phyloP scores from a whole-genome alignment of 2,329 filamentous ascomycete genomes.

The Hypoxylon sp. region DNA sequence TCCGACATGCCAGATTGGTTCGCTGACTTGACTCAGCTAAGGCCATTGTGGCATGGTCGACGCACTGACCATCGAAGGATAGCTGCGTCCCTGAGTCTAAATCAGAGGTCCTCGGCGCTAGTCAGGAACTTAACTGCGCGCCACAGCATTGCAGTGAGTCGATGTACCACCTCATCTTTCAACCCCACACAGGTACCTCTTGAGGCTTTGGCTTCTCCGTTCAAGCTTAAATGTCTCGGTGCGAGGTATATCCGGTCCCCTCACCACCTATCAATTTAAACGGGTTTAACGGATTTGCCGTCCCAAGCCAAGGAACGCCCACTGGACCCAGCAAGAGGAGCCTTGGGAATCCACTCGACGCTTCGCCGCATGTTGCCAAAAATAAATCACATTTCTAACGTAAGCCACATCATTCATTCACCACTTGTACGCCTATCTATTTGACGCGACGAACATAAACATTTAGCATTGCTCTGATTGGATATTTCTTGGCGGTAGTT shows the following conservation, averaged over 20 bases:
- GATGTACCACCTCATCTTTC: conserved; percentile 18
- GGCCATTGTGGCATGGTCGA: conserved; percentile 32
- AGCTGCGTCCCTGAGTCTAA: conserved; percentile 5
- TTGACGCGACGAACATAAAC: neutral
- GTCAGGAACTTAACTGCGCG: conserved; percentile 16
- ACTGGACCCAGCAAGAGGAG: neutral
- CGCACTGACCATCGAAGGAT: conserved; percentile 29
- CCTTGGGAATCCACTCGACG: conserved; percentile 6
- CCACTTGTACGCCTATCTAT: neutral
- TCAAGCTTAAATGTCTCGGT: conserved; percentile 31
- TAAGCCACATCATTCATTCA: conserved; percentile 20
- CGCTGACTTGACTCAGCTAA: conserved; percentile 35
- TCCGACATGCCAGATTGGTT: conserved; percentile 48
- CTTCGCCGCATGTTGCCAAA: conserved; percentile 42
- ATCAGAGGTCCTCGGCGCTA: conserved; percentile 19
- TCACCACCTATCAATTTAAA: neutral
- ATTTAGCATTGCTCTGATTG: conserved; percentile 8
- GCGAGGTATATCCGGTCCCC: conserved; percentile 28
- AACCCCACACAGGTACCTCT: conserved; percentile 21
- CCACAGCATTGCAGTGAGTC: neutral
- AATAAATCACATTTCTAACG: conserved; percentile 32
- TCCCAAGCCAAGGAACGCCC: neutral
- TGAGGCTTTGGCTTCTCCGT: conserved; percentile 15
- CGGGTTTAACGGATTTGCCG: conserved; percentile 20
- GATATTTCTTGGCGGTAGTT: neutral